Evolutionary conservation across 1,139 yeast genomes (phyloP), one percentile per base, ranked within the genome.

Genomic region (Yamadazyma membranifaciens): DNA sequence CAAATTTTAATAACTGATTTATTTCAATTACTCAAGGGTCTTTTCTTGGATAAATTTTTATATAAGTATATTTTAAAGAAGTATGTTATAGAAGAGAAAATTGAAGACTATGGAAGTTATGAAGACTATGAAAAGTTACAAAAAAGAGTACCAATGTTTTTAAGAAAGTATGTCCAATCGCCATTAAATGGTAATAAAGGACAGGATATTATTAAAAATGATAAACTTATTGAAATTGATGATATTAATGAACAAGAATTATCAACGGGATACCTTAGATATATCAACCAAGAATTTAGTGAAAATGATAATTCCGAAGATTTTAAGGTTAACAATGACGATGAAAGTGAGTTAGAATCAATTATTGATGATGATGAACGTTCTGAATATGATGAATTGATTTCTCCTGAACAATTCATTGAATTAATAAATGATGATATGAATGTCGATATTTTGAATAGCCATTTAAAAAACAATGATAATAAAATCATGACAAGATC

Each of bases 301-400:
- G 81, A 77, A 11, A 52, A 60, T 7, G 86, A 80, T 49, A 55
- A 58, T 22, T 78, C 83, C 0, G 64, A 49, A 2, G 80, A 77
- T 47, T 77, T 64, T 42, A 12, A 28, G 6, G 14, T 28, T 28
- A 20, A 13, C 5, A n/a, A 15, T 9, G 33, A 16, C 6, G 47
- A 52, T 4, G 55, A 48, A 28, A 40, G 43, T 40, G 63, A 59
- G 4, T 39, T 45, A 11, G 65, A 60, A 13, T 47, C 58, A 1
- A 58, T 51, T n/a, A 35, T 41, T 9, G 42, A 51, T 2, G 40
- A 42, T 24, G 44, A 51, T 29, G 7, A 20, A 20, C 5, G 7
- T 20, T 6, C 24, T 5, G 75, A 38, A 6, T 30, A 31, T n/a
- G 11, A 15, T 22, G 38, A 69, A 36, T 50, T 70, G 17, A 44